Percentiles rank a stretch among this genome's conserved stretches.
These are phyloP conservation scores for Pythium dissimile DNA, from an alignment of 352 stramenopile genomes.

Conservation along the genomic window DNA sequence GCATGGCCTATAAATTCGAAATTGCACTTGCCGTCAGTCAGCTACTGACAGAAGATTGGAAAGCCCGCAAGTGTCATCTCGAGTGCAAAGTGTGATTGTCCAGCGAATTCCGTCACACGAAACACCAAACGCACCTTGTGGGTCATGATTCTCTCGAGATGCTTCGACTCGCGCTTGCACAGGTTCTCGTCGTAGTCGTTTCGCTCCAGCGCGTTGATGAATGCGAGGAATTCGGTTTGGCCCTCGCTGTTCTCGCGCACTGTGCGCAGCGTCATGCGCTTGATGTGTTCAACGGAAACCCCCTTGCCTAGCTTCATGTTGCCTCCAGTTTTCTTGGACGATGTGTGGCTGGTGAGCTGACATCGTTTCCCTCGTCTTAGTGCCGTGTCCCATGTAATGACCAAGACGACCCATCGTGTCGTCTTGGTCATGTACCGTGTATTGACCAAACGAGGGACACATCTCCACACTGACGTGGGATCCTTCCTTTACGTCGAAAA, in stretches of 20 bases:
- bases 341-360: slow-evolving; percentile 7
- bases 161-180: slow-evolving; percentile 78
- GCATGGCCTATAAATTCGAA: slow-evolving; percentile 44
- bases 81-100: no score
- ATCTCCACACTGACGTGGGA: no score
- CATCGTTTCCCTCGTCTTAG: neutral
- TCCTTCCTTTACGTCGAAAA: no score
- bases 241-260: slow-evolving; percentile 76
- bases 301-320: slow-evolving; percentile 80
- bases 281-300: slow-evolving; percentile 86
- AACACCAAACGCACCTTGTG: slow-evolving; percentile 58
- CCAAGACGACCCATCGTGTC: no score
- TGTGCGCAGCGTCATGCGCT: slow-evolving; percentile 88
- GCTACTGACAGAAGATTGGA: neutral
- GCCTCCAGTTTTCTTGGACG: neutral
- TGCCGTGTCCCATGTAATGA: neutral
- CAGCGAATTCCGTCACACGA: no score
- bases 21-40: neutral
- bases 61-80: no score
- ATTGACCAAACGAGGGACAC: neutral
- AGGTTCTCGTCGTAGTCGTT: slow-evolving; percentile 83
- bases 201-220: slow-evolving; percentile 76
- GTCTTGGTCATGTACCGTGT: no score
- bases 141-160: slow-evolving; percentile 78
- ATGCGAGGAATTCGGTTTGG: slow-evolving; percentile 76